Evolutionary conservation across 306 rosid species (phyloP), one percentile per base, ranked within the genome.

Genomic region (Coriaria nepalensis): DNA sequence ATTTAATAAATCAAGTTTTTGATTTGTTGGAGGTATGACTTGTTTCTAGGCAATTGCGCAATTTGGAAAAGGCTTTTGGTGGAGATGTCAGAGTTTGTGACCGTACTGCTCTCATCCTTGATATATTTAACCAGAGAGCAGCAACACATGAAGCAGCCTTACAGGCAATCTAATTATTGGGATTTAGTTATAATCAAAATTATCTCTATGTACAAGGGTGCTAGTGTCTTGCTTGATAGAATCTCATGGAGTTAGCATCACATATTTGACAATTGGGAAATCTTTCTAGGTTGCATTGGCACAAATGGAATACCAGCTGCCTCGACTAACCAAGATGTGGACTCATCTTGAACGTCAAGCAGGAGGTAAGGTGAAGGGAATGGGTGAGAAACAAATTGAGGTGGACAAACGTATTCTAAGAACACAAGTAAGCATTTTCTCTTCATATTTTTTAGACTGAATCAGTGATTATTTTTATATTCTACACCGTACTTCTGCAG

Each of bases 361-460:
- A n/a, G 98, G 98, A 73, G 98, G 95, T 34, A 50, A 75, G 74
- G 98, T 85, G 70, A 90, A 90, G 79, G 94, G 98, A 29, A 90
- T 85, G 98, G 98, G 98, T 62, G 98, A 90, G 75, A 90, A 90
- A 52, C 94, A 90, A 61, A 90, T 81, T 75, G 98, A 90, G 75
- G 95, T 79, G 67, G 98, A 90, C 68, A 85, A 90, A 45, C 98
- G 95, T 67, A 90, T 90, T 69, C 63, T 85, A 68, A 87, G 95
- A 34, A 65, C 82, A 71, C 94, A 90, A 73, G 98, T 90, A 78
- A 77, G 87, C 49, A 35, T 36, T 45, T 43, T 45, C 59, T 6
- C 20, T 48, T 35, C 55, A 39, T 14, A 13, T 59, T 48, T 43
- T 15, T 44, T 33, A 14, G 51, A 35, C 56, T 40, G 40, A 46